Percentiles rank a stretch among this genome's conserved stretches.
Conservation (phyloP, 768 basidiomycete species). For the Paxillus ammoniavirescens region DNA sequence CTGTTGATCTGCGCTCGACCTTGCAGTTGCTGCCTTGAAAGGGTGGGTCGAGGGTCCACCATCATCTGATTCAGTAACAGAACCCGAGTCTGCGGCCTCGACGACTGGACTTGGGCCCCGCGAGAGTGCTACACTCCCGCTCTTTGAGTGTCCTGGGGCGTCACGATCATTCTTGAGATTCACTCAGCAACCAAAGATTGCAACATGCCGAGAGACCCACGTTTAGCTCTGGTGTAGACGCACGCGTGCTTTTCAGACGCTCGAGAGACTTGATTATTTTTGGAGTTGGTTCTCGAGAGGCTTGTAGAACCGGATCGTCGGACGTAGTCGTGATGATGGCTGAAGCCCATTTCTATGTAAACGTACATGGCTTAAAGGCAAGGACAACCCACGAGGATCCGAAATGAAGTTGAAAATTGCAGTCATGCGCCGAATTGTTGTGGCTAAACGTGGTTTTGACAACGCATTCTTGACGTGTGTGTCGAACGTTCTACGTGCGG, state of each 20-base stretch:
- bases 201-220: conserved; percentile 16
- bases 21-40: not conserved
- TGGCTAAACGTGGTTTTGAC: conserved; percentile 65
- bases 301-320: conserved; percentile 44
- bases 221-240: conserved; percentile 9
- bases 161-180: conserved; percentile 15
- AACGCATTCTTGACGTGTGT: conserved; percentile 72
- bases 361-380: conserved; percentile 5
- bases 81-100: conserved; percentile 17
- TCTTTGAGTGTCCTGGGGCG: conserved; percentile 2
- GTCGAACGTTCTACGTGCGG: conserved; percentile 64
- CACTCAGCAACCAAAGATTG: conserved; percentile 9
- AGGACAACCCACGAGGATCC: conserved; percentile 56
- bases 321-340: conserved; percentile 50
- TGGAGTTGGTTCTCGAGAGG: conserved; percentile 13
- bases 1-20: conserved; percentile 10
- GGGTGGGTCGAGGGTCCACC: conserved; percentile 1
- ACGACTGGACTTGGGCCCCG: conserved; percentile 10
- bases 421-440: conserved; percentile 66
- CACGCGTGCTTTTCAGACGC: conserved; percentile 3
- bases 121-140: conserved; percentile 1
- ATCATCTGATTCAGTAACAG: conserved; percentile 29
- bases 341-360: conserved; percentile 27
- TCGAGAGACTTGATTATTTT: conserved; percentile 12
- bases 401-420: conserved; percentile 67